A percentile compares a stretch with the other conserved stretches of the same genome.
Evolutionary conservation across 192 early-diverging fungal species (phyloP).

Genomic region (Gigaspora rosea): DNA sequence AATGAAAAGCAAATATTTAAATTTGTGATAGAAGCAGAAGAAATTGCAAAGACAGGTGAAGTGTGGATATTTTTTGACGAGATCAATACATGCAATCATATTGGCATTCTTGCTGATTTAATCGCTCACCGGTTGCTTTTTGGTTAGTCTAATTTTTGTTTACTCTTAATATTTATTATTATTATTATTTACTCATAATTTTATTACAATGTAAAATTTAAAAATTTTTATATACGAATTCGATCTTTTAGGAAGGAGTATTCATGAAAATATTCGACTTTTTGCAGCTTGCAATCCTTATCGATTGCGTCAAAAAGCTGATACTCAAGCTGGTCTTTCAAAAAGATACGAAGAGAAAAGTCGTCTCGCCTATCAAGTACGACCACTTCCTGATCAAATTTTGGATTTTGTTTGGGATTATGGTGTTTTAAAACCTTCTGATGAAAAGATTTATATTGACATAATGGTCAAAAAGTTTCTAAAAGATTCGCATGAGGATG

Average conservation of each 20-base stretch:
- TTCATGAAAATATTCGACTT: constrained; percentile 28
- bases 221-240: background rate
- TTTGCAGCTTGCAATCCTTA: constrained; percentile 33
- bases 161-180: constrained; percentile 25
- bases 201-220: background rate
- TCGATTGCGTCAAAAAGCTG: constrained; percentile 11
- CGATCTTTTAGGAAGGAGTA: background rate
- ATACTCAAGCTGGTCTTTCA: background rate
- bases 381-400: constrained; percentile 21
- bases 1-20: constrained; percentile 9
- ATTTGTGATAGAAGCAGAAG: background rate
- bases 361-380: constrained; percentile 27
- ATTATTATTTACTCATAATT: background rate
- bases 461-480: background rate
- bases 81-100: no score
- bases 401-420: constrained; percentile 12
- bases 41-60: background rate
- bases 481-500: background rate
- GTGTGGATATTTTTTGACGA: no score
- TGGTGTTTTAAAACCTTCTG: constrained; percentile 14
- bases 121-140: no score
- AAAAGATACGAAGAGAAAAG: constrained; percentile 15
- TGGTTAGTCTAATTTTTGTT: background rate
- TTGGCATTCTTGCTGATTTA: no score
- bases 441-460: background rate